Evolutionary conservation across 176 grass and related monocot species (phyloP).

Genomic region (barley (Hordeum vulgare)): DNA sequence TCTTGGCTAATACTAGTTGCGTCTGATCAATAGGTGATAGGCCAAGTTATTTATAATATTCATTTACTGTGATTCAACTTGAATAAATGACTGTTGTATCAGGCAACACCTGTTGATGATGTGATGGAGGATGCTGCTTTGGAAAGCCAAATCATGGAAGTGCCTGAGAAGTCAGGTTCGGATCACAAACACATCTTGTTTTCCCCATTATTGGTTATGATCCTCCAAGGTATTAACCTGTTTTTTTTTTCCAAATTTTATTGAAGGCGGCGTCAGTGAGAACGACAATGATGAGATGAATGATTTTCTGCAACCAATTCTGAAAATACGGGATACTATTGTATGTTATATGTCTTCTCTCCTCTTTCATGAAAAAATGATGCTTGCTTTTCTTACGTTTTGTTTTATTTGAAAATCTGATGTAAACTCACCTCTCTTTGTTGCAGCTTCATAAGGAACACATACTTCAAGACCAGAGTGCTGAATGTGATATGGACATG

Average conservation of each 20-base stretch:
- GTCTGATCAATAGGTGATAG: not conserved
- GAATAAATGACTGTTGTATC: not conserved
- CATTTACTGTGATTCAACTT: slow-evolving; percentile 5
- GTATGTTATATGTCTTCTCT: not conserved
- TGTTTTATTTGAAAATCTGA: not conserved
- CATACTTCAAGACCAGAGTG: slow-evolving; percentile 28
- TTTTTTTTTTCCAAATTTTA: not conserved
- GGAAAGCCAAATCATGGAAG: not conserved
- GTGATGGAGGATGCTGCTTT: not conserved
- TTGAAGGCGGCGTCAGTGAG: not conserved
- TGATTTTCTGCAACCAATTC: not conserved
- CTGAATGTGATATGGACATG: slow-evolving; percentile 44
- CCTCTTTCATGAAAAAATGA: not conserved
- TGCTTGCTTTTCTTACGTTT: not conserved
- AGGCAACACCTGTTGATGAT: not conserved
- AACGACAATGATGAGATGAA: not conserved
- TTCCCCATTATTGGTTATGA: not conserved
- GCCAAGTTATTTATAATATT: not conserved
- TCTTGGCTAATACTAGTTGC: not conserved
- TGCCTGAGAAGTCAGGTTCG: not conserved
- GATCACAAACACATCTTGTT: not conserved
- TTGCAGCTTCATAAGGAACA: slow-evolving; percentile 23
- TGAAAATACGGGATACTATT: slow-evolving; percentile 11
- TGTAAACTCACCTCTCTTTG: not conserved
- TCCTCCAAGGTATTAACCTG: not conserved